Evolutionary conservation across 2,329 filamentous ascomycete genomes (phyloP).

Genomic region (Phaeosphaeriaceae sp.): DNA sequence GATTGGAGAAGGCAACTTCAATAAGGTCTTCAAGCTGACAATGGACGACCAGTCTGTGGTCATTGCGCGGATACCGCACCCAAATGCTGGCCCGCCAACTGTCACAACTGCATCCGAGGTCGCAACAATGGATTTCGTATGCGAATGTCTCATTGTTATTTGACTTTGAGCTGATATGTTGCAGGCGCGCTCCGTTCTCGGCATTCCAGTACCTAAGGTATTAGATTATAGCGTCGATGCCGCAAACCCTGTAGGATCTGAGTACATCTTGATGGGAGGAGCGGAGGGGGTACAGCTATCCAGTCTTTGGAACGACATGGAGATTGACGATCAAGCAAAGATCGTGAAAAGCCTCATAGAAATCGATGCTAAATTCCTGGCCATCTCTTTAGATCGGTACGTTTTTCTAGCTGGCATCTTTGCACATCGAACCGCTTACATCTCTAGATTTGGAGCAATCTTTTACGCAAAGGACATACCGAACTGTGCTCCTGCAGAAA

Average conservation of each 20-base stretch:
- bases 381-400: slow-evolving; percentile 45
- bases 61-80: slow-evolving; percentile 24
- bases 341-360: slow-evolving; percentile 45
- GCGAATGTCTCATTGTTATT: slow-evolving; percentile 1
- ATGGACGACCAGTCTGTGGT: slow-evolving; percentile 29
- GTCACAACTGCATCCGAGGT: slow-evolving; percentile 27
- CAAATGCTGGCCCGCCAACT: slow-evolving; percentile 21
- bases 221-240: slow-evolving; percentile 23
- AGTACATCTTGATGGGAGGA: slow-evolving; percentile 40
- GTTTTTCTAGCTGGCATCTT: background rate
- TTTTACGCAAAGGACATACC: slow-evolving; percentile 44
- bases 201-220: slow-evolving; percentile 31
- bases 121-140: slow-evolving; percentile 29
- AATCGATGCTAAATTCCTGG: slow-evolving; percentile 48
- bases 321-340: slow-evolving; percentile 29
- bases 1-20: slow-evolving; percentile 34
- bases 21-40: slow-evolving; percentile 28
- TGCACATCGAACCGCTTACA: slow-evolving; percentile 10
- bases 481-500: slow-evolving; percentile 37
- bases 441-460: slow-evolving; percentile 47
- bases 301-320: slow-evolving; percentile 38
- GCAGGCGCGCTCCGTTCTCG: slow-evolving; percentile 20
- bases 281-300: slow-evolving; percentile 36
- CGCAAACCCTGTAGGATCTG: slow-evolving; percentile 27
- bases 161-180: slow-evolving; percentile 7